Conservation (phyloP, 164 flowering plant species). For the Magnolia officinalis region DNA sequence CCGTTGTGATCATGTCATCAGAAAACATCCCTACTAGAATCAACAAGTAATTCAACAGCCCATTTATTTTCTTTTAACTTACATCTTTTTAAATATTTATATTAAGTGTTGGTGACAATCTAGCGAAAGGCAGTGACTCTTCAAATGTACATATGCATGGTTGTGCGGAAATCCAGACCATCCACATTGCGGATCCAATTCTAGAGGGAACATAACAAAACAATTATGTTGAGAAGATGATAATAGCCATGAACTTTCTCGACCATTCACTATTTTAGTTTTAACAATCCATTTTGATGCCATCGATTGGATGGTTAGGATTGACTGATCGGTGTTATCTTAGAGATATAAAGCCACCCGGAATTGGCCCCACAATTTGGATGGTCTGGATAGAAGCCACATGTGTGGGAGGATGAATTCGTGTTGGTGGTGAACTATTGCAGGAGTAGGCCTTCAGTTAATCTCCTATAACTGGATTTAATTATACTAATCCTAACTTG, state of each 20-base stretch:
- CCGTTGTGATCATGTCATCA: constrained; percentile 45
- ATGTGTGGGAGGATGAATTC: neutral
- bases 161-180: neutral
- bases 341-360: too few species aligned
- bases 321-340: too few species aligned
- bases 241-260: too few species aligned
- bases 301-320: too few species aligned
- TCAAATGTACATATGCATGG: neutral
- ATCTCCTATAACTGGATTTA: neutral
- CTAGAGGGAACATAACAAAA: neutral
- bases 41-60: constrained; percentile 22
- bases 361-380: neutral
- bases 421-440: too few species aligned
- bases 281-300: too few species aligned
- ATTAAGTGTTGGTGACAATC: too few species aligned
- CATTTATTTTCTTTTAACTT: neutral
- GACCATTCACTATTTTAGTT: too few species aligned
- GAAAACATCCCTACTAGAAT: constrained; percentile 38
- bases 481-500: neutral
- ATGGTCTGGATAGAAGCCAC: neutral
- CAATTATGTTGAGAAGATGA: too few species aligned
- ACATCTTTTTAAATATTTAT: neutral
- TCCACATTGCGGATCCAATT: neutral
- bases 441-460: too few species aligned
- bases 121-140: neutral